Evolutionary conservation across 2,329 filamentous ascomycete genomes (phyloP).

Genomic region (Cladorrhinum sp.): DNA sequence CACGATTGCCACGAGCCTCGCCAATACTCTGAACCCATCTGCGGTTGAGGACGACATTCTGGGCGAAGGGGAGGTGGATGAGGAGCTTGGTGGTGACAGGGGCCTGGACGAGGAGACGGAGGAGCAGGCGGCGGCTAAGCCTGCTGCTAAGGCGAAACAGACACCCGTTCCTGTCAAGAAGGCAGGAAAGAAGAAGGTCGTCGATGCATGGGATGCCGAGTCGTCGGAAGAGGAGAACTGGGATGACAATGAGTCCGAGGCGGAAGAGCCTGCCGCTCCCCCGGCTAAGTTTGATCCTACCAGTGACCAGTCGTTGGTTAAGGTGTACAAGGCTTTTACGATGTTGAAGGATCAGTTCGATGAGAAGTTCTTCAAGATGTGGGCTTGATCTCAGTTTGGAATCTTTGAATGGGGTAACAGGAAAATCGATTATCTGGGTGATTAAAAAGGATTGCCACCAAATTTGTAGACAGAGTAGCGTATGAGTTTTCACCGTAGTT

Average conservation of each 20-base stretch:
- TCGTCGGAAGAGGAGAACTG: slow-evolving; percentile 30
- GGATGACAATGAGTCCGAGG: slow-evolving; percentile 32
- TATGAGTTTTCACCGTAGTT: too few relatives aligned
- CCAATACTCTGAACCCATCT: slow-evolving; percentile 53
- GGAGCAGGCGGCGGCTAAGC: slow-evolving; percentile 36
- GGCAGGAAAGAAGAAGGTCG: slow-evolving; percentile 35
- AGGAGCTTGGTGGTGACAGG: slow-evolving; percentile 20
- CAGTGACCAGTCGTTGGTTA: slow-evolving; percentile 47
- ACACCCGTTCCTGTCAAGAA: neutral
- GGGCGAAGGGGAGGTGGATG: slow-evolving; percentile 32
- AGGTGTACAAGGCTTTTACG: slow-evolving; percentile 58
- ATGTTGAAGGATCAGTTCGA: slow-evolving; percentile 59
- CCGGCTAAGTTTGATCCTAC: neutral
- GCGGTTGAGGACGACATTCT: slow-evolving; percentile 39
- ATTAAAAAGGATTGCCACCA: too few relatives aligned
- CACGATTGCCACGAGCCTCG: slow-evolving; percentile 66
- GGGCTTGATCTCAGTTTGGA: slow-evolving; percentile 43
- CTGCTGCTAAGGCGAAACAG: slow-evolving; percentile 17
- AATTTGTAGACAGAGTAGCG: too few relatives aligned
- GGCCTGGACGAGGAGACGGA: slow-evolving; percentile 45
- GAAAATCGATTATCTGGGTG: too few relatives aligned
- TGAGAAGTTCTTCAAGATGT: slow-evolving; percentile 60
- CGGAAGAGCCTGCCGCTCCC: slow-evolving; percentile 27
- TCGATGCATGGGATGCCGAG: slow-evolving; percentile 47
- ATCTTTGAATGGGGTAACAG: neutral